Evolutionary conservation across 2,329 filamentous ascomycete genomes (phyloP), one percentile per base, ranked within the genome.

Genomic region (Fusarium pininemorale): DNA sequence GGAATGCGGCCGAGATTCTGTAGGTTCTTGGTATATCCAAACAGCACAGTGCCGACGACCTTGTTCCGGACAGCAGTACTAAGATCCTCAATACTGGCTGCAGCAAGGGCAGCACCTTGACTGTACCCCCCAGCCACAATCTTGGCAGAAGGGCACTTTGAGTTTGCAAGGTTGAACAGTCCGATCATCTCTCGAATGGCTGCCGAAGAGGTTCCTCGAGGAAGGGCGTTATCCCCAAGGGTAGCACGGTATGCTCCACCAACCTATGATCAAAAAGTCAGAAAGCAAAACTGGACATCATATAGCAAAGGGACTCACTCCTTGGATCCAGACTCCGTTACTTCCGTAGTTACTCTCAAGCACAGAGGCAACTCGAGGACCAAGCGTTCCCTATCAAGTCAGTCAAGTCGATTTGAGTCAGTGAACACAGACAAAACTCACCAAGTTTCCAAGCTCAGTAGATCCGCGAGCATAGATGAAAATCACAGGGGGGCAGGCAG

Each of bases 31-130:
- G 84, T 84, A 71, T 85, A 84, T 1, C 84, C 83, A 42, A 83
- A 84, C 22, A 83, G 75, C 1, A 82, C 81, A 6, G 79, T 78
- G 13, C 80, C 83, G 44, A 79, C 81, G 71, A 85, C 77, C 77
- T 84, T 79, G 44, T 81, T 63, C 41, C 79, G 75, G 56, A 83
- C 72, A 16, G 70, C 28, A 4, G 75, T 56, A 51, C 71, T 66
- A n/a, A 85, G 75, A 28, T 81, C 77, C 22, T 80, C 76, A 37
- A 87, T 77, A 6, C 84, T 78, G 51, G 81, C 80, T n/a, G 82
- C 81, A n/a, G 84, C 81, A 42, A 87, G 81, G 2, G 85, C 85
- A 4, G 83, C 81, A 20, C 85, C 85, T 74, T 86, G 80, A 38
- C 81, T 81, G 38, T 82, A 82, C 1, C 81, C 85, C 41, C 83